phyloP scores from a whole-genome alignment of 1,284 basidiomycete species.

The Boletus sp. region DNA sequence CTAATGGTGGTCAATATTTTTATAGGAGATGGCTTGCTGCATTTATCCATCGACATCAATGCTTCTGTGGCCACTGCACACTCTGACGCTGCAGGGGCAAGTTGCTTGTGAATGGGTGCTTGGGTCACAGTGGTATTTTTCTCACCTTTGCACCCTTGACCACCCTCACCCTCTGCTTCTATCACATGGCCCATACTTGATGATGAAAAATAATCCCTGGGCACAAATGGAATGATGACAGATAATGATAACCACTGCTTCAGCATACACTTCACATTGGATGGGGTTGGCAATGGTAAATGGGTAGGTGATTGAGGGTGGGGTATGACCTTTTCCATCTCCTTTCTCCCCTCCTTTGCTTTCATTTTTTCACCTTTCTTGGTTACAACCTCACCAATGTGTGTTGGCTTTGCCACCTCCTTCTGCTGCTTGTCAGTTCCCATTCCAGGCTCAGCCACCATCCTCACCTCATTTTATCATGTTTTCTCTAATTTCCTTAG shows the following conservation, averaged over 20 bases:
- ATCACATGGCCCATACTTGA: not conserved
- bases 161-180: not conserved
- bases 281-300: constrained; percentile 9
- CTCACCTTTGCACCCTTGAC: not conserved
- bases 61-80: constrained; percentile 19
- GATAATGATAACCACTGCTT: constrained; percentile 31
- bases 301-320: constrained; percentile 7
- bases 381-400: not conserved
- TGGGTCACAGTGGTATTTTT: not conserved
- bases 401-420: not conserved
- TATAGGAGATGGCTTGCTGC: constrained; percentile 10
- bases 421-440: not conserved
- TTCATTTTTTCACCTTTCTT: not conserved
- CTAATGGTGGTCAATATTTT: not conserved
- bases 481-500: too few species aligned
- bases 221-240: constrained; percentile 28
- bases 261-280: constrained; percentile 2
- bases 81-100: constrained; percentile 13
- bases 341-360: not conserved
- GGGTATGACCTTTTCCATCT: not conserved
- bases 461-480: constrained; percentile 3
- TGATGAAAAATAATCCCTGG: constrained; percentile 30
- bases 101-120: not conserved
- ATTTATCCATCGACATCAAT: constrained; percentile 21
- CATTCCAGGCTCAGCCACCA: not conserved